phyloP scores from a whole-genome alignment of 177 flowering plant genomes.

The Telopea speciosissima region DNA sequence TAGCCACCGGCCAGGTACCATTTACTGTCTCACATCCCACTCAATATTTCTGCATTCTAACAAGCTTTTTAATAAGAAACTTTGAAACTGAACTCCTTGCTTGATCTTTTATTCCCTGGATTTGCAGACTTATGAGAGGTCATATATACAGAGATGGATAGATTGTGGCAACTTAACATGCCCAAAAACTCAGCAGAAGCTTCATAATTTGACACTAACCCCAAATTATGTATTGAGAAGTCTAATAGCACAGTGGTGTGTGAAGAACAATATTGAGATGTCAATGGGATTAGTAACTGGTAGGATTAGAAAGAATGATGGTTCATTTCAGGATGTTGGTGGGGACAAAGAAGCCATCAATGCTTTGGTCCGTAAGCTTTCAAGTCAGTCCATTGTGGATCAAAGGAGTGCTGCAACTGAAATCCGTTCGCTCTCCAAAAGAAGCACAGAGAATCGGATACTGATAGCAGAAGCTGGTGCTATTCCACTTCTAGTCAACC shows the following conservation, averaged over 20 bases:
- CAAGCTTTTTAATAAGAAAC: neutral
- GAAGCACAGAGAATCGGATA: constrained; percentile 85
- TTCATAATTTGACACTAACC: constrained; percentile 55
- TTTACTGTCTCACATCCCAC: constrained; percentile 4
- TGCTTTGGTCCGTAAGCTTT: constrained; percentile 60
- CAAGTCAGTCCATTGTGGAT: constrained; percentile 52
- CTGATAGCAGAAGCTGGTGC: constrained; percentile 87
- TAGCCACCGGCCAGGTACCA: constrained; percentile 88
- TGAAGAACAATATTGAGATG: constrained; percentile 54
- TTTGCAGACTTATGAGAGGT: constrained; percentile 86
- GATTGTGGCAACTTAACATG: constrained; percentile 80
- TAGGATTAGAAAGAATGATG: constrained; percentile 58
- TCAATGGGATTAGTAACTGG: constrained; percentile 39
- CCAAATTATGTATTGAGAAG: constrained; percentile 84
- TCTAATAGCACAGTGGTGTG: constrained; percentile 73
- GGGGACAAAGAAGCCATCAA: constrained; percentile 55
- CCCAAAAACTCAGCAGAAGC: constrained; percentile 92
- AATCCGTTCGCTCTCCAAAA: constrained; percentile 72
- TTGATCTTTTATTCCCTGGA: neutral
- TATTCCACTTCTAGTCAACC: constrained; percentile 66
- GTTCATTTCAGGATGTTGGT: constrained; percentile 62
- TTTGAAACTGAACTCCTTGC: neutral
- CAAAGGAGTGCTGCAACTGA: constrained; percentile 56
- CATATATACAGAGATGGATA: constrained; percentile 91
- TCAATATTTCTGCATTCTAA: neutral